Base-by-base conservation (phyloP, 2,329 filamentous ascomycete species). In the Colletotrichum phormii region DNA sequence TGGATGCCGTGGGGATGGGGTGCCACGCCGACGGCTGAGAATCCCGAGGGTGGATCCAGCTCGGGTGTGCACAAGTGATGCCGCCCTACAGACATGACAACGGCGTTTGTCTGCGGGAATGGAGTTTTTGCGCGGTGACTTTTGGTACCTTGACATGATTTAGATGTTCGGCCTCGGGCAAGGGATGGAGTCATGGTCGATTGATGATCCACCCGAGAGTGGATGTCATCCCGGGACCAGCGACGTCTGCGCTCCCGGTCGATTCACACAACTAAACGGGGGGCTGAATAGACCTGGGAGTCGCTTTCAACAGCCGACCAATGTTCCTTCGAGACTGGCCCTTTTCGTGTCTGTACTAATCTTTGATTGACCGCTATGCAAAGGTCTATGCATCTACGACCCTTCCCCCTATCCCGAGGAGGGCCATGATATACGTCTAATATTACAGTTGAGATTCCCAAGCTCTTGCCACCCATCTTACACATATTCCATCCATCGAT, bases 1-100 rank as follows among this genome's bases (percentile, higher is more conserved):
- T 89, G 87, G 87, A 82, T 87, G 80, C 82, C 86, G 3, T 89
- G 86, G 86, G 83, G 80, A 31, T 87, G 86, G 86, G 64, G 71
- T 33, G 72, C 64, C 35, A 67, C 72, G 64, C 75, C 61, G 37
- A 74, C 49, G 73, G 71, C 46, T 62, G 78, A 77, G 37, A 75
- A 59, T 29, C 74, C 68, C 37, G 75, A 75, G n/a, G 57, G 71
- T 46, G 80, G 79, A 60, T 78, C 77, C 72, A 86, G 81, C 75
- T 83, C 85, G 9, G 82, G 82, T n/a, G 79, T 81, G 65, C 82
- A 85, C 69, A 77, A 78, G 71, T 80, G 72, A 71, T 65, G 7
- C 35, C 37, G 63, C 42, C 33, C 51, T 55, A 22, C 35, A 66
- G 61, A 42, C 64, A 15, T 59, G 60, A 53, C 9, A 22, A 53